A percentile compares a stretch with the other conserved stretches of the same genome.
phyloP scores from a whole-genome alignment of 176 grass and related monocot genomes.

The Musa schizocarpa region DNA sequence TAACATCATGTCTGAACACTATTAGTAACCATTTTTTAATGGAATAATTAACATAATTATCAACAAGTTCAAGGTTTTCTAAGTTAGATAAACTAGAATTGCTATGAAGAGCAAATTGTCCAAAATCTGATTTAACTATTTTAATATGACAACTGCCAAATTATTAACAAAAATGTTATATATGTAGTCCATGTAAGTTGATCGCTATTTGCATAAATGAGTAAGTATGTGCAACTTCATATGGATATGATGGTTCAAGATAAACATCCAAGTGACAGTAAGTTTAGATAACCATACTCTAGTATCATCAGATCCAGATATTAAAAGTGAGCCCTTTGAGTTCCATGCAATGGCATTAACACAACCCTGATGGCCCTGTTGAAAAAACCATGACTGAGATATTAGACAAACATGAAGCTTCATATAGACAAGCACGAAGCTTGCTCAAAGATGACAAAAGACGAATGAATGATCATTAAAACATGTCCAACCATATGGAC shows the following conservation, averaged over 20 bases:
- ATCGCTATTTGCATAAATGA: neutral
- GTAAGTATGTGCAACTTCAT: neutral
- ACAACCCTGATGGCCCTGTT: constrained; percentile 72
- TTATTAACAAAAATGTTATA: neutral
- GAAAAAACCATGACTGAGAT: neutral
- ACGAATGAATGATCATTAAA: neutral
- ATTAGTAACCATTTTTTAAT: neutral
- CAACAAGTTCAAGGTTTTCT: neutral
- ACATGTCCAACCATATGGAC: neutral
- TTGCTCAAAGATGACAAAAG: too few relatives aligned
- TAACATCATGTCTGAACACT: neutral
- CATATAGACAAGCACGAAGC: too few relatives aligned
- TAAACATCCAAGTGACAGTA: neutral
- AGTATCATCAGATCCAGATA: constrained; percentile 97
- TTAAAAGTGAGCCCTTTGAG: constrained; percentile 74
- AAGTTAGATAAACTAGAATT: neutral
- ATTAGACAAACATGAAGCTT: neutral
- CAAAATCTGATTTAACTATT: neutral
- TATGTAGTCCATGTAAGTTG: neutral
- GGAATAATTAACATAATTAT: neutral
- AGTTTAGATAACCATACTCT: constrained; percentile 45
- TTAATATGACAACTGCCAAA: neutral
- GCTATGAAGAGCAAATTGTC: neutral
- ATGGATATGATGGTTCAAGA: neutral
- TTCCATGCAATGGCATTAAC: constrained; percentile 96